Evolutionary conservation across 129 eudicot species (phyloP), one percentile per base, ranked within the genome.

Genomic region (Glebionis coronaria): DNA sequence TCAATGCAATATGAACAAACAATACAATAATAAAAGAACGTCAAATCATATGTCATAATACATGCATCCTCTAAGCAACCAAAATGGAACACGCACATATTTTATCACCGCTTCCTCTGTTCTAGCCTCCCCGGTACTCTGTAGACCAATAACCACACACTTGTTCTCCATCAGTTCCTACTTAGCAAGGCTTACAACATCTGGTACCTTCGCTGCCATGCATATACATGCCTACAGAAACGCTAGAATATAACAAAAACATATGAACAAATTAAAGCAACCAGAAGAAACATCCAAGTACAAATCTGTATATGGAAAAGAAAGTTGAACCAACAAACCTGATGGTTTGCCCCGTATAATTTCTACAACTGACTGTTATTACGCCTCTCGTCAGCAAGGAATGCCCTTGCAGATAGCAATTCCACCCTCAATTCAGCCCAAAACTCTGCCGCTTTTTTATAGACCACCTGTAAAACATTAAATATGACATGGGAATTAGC

Each of bases 141-240:
- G 99, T 56, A 93, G 95, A 78, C 99, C 99, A 72, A 93, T 62
- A 40, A 93, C 99, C 57, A 89, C 95, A 79, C 95, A 88, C 81
- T 93, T 93, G 60, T 82, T 71, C n/a, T 82, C 90, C 78, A 70
- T 35, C 77, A 93, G 74, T 63, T 97, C 99, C 84, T 84, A 83
- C 83, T 84, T 79, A 42, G 97, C 62, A 72, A 93, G 95, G 64
- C 75, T 79, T 50, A 93, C 90, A 67, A 86, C 97, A 64, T 95
- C 91, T 53, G 99, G 99, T 51, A 93, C 99, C 81, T 93, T 93
- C 35, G 99, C 99, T 20, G 99, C 89, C 97, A 93, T 93, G 78
- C 99, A 93, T 79, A 93, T 79, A 93, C 74, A 81, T 93, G 84
- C 74, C 99, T 89, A 81, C 89, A 93, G 86, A 93, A 93, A 54